These are phyloP conservation scores for Cephaloascus fragrans DNA, from an alignment of 805 yeast species.

Conservation along the genomic window DNA sequence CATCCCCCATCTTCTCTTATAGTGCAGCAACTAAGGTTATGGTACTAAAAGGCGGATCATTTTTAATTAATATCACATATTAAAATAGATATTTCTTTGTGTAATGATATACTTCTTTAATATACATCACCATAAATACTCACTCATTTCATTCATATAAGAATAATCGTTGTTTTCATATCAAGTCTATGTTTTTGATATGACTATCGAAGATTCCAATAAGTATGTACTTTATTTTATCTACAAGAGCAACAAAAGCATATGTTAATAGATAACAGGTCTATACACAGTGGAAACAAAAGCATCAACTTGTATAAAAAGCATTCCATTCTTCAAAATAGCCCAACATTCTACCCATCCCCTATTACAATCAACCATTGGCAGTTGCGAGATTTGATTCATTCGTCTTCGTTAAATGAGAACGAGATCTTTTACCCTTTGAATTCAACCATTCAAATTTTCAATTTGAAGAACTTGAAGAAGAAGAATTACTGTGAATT, in stretches of 20 bases:
- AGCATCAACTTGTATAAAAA: not conserved
- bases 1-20: no score
- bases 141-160: no score
- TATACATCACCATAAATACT: no score
- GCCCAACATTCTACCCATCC: not conserved
- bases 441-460: constrained; percentile 38
- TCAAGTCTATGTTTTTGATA: not conserved
- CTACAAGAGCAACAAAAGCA: no score
- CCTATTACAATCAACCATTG: constrained; percentile 40
- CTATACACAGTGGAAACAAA: not conserved
- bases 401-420: constrained; percentile 31
- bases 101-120: no score
- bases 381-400: constrained; percentile 74
- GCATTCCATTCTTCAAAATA: not conserved
- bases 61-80: no score
- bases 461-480: constrained; percentile 27
- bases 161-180: no score
- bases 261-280: not conserved
- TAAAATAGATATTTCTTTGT: no score
- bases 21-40: no score
- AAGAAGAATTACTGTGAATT: constrained; percentile 34
- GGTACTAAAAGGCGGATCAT: no score
- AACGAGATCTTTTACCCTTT: constrained; percentile 48
- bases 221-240: not conserved
- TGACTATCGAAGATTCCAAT: not conserved